Evolutionary conservation across 2,329 filamentous ascomycete species (phyloP), one percentile per base, ranked within the genome.

Genomic region (Penicillium expansum): DNA sequence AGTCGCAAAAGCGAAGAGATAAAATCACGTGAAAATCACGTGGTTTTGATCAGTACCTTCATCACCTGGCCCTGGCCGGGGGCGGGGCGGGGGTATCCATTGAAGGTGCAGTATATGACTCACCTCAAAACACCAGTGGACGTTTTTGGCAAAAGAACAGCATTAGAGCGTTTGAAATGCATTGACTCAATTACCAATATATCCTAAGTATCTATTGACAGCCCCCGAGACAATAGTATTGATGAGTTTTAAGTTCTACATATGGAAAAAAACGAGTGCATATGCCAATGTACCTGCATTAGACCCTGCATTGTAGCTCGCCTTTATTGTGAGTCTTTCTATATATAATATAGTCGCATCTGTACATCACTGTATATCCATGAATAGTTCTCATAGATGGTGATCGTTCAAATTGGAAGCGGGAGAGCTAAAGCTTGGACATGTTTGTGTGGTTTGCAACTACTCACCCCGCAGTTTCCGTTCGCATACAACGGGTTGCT

Each of bases 381-480:
- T 24, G 5, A 24, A 24, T 24, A 29, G 2, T 4, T 29, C 8
- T 13, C 16, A 24, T 4, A 37, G 37, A 39, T 39, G 38, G 41
- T 29, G 24, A 29, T 29, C 38, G 11, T 9, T n/a, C 16, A 20
- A 32, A 24, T 49, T 10, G 35, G 10, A 30, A 22, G 24, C 24
- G 24, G 35, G 44, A 45, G 51, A 52, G n/a, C 38, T 42, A 35
- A 48, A 55, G 52, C 45, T 55, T 35, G 30, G 27, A 35, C 60
- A 30, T 51, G 55, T 62, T 57, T 50, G 35, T 39, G 55, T 66
- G 52, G 52, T 55, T 55, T 55, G 52, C 47, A 55, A 3, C 22
- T n/a, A 7, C 22, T 42, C 37, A 51, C 49, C 70, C 71, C 71
- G 71, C 71, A 71, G 66, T 69, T 66, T 61, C 54, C 42, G 27